Base-by-base conservation (phyloP, 495 filamentous ascomycete genomes). In the Penicillium riverlandense region DNA sequence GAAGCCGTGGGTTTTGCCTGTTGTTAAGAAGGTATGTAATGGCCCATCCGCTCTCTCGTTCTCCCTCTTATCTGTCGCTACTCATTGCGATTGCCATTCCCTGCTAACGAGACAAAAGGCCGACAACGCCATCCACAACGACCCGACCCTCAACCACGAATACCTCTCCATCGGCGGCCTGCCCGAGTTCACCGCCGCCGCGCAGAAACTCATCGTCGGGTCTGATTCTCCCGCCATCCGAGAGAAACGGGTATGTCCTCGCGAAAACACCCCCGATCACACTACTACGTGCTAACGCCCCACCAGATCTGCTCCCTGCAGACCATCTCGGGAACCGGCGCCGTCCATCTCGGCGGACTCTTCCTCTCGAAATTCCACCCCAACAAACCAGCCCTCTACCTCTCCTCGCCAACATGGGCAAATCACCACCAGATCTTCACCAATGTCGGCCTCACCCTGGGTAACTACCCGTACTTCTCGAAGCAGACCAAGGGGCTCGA, bases 381-480 rank as follows among this genome's bases (percentile, higher is more conserved):
- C 35, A 57, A 59, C 16, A 76, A 75, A 58, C 83, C 84, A 57
- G 71, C 77, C 45, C 77, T 95, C 65, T 94, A 95, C 71, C 75
- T 96, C 66, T 95, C 88, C 57, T 83, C 83, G 55, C 92, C 92
- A 43, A 99, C 92, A 37, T 99, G 92, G 92, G 87, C 85, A 45
- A 99, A 99, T 69, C 92, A 99, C 79, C 79, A 90, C 74, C 92
- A 99, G 63, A 96, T 99, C 72, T 96, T 99, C 75, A 76, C 74
- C 58, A 99, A 99, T 63, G 90, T 96, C 61, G 69, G 76, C 57
- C 71, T 97, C 27, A 72, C 80, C 9, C 79, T 87, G 53, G 80
- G 82, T 41, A 75, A 75, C 48, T 99, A 99, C 73, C 94, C 92
- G 10, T 99, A 99, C 75, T 99, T 95, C 74, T 78, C 79, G 52